Evolutionary conservation across 2,329 filamentous ascomycete genomes (phyloP).

Genomic region (Pseudocercospora eumusae): DNA sequence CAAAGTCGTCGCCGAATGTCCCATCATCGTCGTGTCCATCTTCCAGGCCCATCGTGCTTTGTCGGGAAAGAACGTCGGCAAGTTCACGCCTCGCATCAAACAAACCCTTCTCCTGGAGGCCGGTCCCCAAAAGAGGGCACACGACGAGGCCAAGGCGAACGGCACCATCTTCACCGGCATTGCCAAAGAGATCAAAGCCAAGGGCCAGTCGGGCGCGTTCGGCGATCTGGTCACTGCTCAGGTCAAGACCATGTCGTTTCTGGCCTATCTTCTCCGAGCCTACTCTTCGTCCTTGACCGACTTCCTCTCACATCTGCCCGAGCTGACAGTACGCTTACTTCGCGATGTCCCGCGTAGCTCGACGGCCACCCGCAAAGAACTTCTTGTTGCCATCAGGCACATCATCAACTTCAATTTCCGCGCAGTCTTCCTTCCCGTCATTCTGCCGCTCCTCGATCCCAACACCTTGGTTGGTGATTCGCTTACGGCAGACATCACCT

Average conservation of each 20-base stretch:
- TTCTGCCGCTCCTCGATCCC: conserved; percentile 93
- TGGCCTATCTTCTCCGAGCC: conserved; percentile 87
- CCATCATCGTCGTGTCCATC: conserved; percentile 97
- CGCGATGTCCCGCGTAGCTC: conserved; percentile 95
- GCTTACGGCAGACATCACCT: conserved; percentile 92
- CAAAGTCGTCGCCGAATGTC: conserved; percentile 95
- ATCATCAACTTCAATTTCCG: conserved; percentile 99
- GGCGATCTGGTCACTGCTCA: conserved; percentile 97
- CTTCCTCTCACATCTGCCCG: conserved; percentile 80
- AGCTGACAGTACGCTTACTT: conserved; percentile 84
- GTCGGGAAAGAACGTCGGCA: conserved; percentile 81
- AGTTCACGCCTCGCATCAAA: conserved; percentile 93
- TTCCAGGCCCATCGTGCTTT: conserved; percentile 87
- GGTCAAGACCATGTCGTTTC: conserved; percentile 98
- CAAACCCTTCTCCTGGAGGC: conserved; percentile 84
- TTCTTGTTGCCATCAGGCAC: conserved; percentile 93
- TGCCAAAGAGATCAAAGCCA: conserved; percentile 88
- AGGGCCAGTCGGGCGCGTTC: conserved; percentile 68
- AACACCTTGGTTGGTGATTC: conserved; percentile 93
- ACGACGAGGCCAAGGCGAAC: conserved; percentile 76
- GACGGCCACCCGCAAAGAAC: conserved; percentile 87
- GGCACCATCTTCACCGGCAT: conserved; percentile 88
- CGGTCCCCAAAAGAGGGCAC: conserved; percentile 87
- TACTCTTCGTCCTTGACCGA: conserved; percentile 85
- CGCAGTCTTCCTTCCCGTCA: conserved; percentile 90